A percentile compares a stretch with the other conserved stretches of the same genome.
Conservation (phyloP, 306 rosid genomes). For the Nissolia schottii region DNA sequence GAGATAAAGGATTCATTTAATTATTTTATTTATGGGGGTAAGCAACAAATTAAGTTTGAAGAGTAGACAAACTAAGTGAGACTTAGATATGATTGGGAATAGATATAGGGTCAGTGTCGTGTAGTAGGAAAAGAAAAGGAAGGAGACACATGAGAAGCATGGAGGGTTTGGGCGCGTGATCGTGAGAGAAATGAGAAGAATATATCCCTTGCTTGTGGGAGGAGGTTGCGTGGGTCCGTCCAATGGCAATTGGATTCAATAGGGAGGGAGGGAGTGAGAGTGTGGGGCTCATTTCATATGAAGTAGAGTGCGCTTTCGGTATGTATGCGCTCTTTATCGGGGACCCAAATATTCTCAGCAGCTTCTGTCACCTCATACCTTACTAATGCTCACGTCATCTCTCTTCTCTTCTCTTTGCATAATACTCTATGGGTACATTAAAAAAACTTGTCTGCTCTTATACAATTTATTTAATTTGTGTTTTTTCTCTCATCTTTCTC, state of each 20-base stretch:
- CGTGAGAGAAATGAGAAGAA: constrained; percentile 19
- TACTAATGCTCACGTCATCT: too few relatives aligned
- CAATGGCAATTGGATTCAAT: too few relatives aligned
- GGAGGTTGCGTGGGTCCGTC: constrained; percentile 47
- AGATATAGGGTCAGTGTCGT: not conserved
- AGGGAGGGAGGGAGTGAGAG: too few relatives aligned
- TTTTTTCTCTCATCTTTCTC: too few relatives aligned
- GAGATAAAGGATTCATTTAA: too few relatives aligned
- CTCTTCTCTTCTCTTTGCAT: not conserved
- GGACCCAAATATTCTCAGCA: constrained; percentile 57
- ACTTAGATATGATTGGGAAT: too few relatives aligned
- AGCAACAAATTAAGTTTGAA: too few relatives aligned
- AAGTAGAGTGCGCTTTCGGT: constrained; percentile 57
- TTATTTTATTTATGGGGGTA: too few relatives aligned
- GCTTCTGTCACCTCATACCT: constrained; percentile 44
- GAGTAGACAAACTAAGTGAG: too few relatives aligned
- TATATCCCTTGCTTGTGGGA: constrained; percentile 63
- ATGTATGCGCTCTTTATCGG: constrained; percentile 57
- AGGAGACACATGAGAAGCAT: constrained; percentile 22
- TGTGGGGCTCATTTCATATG: constrained; percentile 33
- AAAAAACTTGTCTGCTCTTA: too few relatives aligned
- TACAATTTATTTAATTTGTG: too few relatives aligned
- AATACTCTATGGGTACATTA: too few relatives aligned
- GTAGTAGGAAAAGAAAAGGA: not conserved
- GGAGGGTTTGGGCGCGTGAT: not conserved